These are phyloP conservation scores for Stipa capillata DNA, from an alignment of 176 grass and related monocot species.

Conservation along the genomic window DNA sequence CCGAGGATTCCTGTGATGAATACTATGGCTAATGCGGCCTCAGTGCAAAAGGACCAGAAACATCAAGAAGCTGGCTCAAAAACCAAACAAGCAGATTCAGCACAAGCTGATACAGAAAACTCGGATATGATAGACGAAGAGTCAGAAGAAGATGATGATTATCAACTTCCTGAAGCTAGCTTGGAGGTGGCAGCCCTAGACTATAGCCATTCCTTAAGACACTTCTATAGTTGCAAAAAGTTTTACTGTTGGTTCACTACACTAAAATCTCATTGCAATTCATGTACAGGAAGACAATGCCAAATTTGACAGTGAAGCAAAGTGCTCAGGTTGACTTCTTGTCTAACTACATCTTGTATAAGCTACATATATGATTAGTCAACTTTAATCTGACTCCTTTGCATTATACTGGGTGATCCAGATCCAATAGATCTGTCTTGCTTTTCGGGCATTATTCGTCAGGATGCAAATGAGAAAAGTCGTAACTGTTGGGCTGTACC, in stretches of 20 bases:
- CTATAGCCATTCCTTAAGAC: not conserved
- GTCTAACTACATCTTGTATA: constrained; percentile 6
- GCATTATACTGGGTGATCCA: constrained; percentile 18
- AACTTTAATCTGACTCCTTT: constrained; percentile 11
- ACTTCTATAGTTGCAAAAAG: not conserved
- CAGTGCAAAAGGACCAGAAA: constrained; percentile 45
- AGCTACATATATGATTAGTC: not conserved
- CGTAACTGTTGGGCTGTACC: constrained; percentile 80
- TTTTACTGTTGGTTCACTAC: constrained; percentile 12
- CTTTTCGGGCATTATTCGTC: constrained; percentile 68
- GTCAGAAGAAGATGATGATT: constrained; percentile 92
- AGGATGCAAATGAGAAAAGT: constrained; percentile 63
- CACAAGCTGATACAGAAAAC: constrained; percentile 31
- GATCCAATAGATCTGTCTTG: constrained; percentile 70
- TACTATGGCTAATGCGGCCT: constrained; percentile 33
- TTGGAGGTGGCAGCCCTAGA: constrained; percentile 41
- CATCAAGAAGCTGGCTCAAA: constrained; percentile 22
- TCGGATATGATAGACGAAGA: constrained; percentile 65
- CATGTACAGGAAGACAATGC: constrained; percentile 36
- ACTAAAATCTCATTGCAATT: constrained; percentile 20
- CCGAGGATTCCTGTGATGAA: constrained; percentile 79
- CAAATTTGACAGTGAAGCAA: constrained; percentile 48
- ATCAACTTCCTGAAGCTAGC: constrained; percentile 50
- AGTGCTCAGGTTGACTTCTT: constrained; percentile 41
- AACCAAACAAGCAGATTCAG: constrained; percentile 20